Evolutionary conservation across 192 early-diverging fungal genomes (phyloP).

Genomic region (Lobosporangium transversale): DNA sequence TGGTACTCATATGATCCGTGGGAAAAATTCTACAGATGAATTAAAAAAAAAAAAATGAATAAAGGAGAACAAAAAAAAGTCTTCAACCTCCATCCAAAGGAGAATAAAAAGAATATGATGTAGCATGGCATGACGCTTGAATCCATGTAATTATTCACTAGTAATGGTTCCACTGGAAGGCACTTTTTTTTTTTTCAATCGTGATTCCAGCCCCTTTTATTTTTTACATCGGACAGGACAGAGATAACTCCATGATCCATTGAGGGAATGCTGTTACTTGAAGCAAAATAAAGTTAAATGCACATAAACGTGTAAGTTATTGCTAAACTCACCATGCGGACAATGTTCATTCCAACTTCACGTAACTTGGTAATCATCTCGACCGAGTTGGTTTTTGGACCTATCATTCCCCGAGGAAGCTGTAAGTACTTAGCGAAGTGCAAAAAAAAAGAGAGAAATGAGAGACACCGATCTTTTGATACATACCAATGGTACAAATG

Average conservation of each 20-base stretch:
- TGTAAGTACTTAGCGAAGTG: too few relatives aligned
- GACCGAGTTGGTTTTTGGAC: slow-evolving; percentile 80
- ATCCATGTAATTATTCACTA: neutral
- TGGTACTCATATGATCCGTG: slow-evolving; percentile 74
- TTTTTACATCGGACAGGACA: too few relatives aligned
- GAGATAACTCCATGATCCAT: too few relatives aligned
- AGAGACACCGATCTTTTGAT: too few relatives aligned
- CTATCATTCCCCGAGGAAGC: too few relatives aligned
- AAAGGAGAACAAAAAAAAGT: too few relatives aligned
- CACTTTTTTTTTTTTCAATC: neutral
- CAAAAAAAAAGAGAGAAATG: too few relatives aligned
- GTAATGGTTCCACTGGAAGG: too few relatives aligned
- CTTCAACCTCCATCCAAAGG: too few relatives aligned
- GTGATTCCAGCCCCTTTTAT: too few relatives aligned
- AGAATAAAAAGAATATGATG: too few relatives aligned
- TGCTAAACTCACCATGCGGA: slow-evolving; percentile 65
- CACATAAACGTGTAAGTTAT: neutral
- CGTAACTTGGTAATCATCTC: slow-evolving; percentile 79
- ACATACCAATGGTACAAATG: slow-evolving; percentile 86
- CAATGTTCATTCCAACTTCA: slow-evolving; percentile 87
- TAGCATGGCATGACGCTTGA: neutral
- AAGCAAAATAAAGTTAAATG: neutral
- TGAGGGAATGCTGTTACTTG: neutral
- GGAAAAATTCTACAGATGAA: slow-evolving; percentile 56
- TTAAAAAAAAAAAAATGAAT: neutral